These are phyloP conservation scores for Hirsutella rhossiliensis DNA, from an alignment of 2,329 filamentous ascomycete genomes.

Conservation along the genomic window DNA sequence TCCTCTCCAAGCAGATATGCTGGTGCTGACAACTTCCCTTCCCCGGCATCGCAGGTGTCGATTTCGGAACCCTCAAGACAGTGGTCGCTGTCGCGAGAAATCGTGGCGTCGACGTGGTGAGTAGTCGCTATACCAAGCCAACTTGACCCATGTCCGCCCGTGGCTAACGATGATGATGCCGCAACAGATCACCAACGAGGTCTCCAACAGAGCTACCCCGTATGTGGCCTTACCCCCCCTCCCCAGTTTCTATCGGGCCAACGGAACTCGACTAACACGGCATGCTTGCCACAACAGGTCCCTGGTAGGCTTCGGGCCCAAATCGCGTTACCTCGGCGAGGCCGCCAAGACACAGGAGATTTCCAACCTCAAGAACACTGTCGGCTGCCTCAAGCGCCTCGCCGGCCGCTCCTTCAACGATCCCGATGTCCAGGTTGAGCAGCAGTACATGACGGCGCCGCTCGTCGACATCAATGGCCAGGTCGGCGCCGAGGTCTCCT, in stretches of 20 bases:
- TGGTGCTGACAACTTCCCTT: not conserved
- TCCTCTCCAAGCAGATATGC: not conserved
- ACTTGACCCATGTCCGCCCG: not conserved
- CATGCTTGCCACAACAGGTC: slow-evolving; percentile 46
- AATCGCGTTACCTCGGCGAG: slow-evolving; percentile 89
- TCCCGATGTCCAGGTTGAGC: slow-evolving; percentile 86
- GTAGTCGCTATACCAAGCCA: slow-evolving; percentile 27
- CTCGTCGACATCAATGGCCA: slow-evolving; percentile 88
- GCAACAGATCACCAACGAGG: slow-evolving; percentile 87
- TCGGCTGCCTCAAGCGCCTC: slow-evolving; percentile 83
- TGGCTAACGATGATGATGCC: not conserved
- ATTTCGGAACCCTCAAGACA: slow-evolving; percentile 94
- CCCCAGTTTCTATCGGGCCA: not conserved
- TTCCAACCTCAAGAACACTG: slow-evolving; percentile 98
- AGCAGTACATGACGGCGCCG: slow-evolving; percentile 75
- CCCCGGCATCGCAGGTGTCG: slow-evolving; percentile 50
- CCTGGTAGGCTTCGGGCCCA: slow-evolving; percentile 88
- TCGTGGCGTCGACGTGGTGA: slow-evolving; percentile 95
- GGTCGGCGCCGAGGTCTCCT: slow-evolving; percentile 87
- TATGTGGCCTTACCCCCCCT: slow-evolving; percentile 38
- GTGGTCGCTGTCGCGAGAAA: slow-evolving; percentile 96
- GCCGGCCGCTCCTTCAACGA: slow-evolving; percentile 78
- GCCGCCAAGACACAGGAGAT: slow-evolving; percentile 97
- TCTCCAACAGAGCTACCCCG: slow-evolving; percentile 96
- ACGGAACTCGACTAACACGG: not conserved